These are phyloP conservation scores for Coleophoma crateriformis DNA, from an alignment of 2,329 filamentous ascomycete species.

Conservation along the genomic window DNA sequence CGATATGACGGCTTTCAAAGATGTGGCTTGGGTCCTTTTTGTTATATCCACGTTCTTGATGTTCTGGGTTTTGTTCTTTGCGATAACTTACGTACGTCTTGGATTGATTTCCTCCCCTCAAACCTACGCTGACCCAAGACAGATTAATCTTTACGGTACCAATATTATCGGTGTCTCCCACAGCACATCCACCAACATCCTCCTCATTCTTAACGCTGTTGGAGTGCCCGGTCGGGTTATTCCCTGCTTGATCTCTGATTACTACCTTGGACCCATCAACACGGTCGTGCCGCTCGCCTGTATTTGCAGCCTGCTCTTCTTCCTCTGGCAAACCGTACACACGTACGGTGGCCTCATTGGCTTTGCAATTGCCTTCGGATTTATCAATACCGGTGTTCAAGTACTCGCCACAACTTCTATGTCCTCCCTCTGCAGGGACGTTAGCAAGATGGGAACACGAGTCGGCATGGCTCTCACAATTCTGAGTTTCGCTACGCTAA, in stretches of 20 bases:
- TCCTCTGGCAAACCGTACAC: conserved; percentile 40
- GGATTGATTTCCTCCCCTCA: no score
- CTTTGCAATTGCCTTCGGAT: conserved; percentile 42
- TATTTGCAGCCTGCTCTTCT: conserved; percentile 23
- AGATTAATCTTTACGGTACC: conserved; percentile 27
- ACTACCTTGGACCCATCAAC: conserved; percentile 42
- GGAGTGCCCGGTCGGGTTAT: conserved; percentile 40
- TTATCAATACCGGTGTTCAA: conserved; percentile 40
- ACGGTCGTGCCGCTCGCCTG: conserved; percentile 37
- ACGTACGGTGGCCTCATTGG: conserved; percentile 34
- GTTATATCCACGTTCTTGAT: conserved; percentile 26
- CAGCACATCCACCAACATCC: conserved; percentile 36
- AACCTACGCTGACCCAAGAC: background rate
- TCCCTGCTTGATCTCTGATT: conserved; percentile 37
- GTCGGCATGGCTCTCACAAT: conserved; percentile 43
- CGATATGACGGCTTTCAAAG: conserved; percentile 35
- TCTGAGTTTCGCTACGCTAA: background rate
- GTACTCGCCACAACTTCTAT: conserved; percentile 42
- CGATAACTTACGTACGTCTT: background rate
- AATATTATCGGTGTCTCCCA: conserved; percentile 27
- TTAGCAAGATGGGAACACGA: conserved; percentile 43
- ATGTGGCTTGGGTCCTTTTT: conserved; percentile 35
- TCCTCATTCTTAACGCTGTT: conserved; percentile 46
- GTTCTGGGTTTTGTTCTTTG: background rate
- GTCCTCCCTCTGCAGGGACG: conserved; percentile 41